Evolutionary conservation across 768 basidiomycete species (phyloP), one percentile per base, ranked within the genome.

Genomic region (Termitomyces sp.): DNA sequence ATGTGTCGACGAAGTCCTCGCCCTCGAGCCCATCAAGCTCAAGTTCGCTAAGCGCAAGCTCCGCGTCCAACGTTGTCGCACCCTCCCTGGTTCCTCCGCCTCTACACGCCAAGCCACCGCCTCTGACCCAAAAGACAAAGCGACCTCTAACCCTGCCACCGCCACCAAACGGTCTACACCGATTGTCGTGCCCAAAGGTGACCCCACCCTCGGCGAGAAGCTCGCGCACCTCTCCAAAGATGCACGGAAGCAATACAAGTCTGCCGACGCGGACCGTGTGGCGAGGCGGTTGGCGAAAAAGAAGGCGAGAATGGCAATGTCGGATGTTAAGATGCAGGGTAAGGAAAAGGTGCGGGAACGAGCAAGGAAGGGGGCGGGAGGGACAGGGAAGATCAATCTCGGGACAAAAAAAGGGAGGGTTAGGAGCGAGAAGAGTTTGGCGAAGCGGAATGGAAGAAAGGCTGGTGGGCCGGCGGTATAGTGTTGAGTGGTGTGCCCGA

Each of bases 41-140:
- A 93, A 90, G 69, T 93, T 98, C 67, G 93, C 92, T 18, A 97
- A 96, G 71, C 91, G 94, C 62, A 93, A 88, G 65, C 79, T 98
- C 3, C 88, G 96, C 22, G 85, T 98, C 3, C 91, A 98, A 68
- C 84, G 91, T 37, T 98, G 94, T 77, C 96, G 93, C 70, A 86
- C 84, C n/a, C 51, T 84, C 24, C 75, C 82, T 20, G 77, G 82
- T n/a, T 67, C 66, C 18, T 65, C 72, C 3, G 27, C 68, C 1
- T 59, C 71, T n/a, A 62, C 68, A 22, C 67, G 59, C 1, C 66
- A 67, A 45, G 64, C 64, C 42, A 62, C 64, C 53, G 36, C 63
- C 62, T 52, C 68, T 43, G 71, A 68, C 60, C 56, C 42, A 61
- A 24, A 55, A 56, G 57, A 53, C 45, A 52, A 63, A 65, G 58